Conservation (phyloP, 2,329 filamentous ascomycete genomes). For the Stenocarpella maydis region DNA sequence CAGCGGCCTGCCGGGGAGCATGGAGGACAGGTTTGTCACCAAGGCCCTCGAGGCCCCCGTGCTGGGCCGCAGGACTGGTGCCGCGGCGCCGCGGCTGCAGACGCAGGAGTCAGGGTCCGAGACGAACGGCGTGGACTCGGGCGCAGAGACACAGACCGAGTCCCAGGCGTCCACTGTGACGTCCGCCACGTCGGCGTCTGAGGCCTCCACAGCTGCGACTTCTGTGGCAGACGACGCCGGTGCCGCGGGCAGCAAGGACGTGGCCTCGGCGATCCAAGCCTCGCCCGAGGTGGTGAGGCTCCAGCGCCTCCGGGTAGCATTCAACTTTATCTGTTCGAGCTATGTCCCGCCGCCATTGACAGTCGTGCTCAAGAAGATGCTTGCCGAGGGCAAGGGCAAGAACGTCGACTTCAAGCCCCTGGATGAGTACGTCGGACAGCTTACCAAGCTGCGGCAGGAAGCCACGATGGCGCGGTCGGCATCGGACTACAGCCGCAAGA, state of each 20-base stretch:
- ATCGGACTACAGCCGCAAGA: constrained; percentile 76
- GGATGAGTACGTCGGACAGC: constrained; percentile 70
- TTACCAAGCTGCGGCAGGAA: constrained; percentile 75
- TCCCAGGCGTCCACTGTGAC: constrained; percentile 53
- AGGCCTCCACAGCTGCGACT: constrained; percentile 55
- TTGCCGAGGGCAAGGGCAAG: constrained; percentile 43
- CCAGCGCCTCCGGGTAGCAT: constrained; percentile 70
- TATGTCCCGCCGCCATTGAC: constrained; percentile 63
- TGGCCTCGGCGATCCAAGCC: constrained; percentile 54
- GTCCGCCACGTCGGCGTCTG: constrained; percentile 47
- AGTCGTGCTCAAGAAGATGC: constrained; percentile 50
- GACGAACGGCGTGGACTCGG: constrained; percentile 39
- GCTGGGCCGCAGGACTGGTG: constrained; percentile 67
- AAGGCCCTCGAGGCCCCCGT: constrained; percentile 80
- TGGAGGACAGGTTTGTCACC: constrained; percentile 86
- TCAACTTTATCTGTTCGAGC: constrained; percentile 69
- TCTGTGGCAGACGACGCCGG: constrained; percentile 48
- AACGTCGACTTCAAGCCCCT: constrained; percentile 75
- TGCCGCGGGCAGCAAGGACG: constrained; percentile 37
- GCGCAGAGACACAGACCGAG: constrained; percentile 40
- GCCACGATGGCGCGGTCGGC: constrained; percentile 73
- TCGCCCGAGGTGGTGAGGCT: constrained; percentile 61
- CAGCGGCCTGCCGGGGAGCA: constrained; percentile 73
- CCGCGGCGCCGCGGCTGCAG: constrained; percentile 41
- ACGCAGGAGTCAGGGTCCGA: constrained; percentile 41